Base-by-base conservation (phyloP, 768 basidiomycete genomes). In the Rhodotorula diobovata region DNA sequence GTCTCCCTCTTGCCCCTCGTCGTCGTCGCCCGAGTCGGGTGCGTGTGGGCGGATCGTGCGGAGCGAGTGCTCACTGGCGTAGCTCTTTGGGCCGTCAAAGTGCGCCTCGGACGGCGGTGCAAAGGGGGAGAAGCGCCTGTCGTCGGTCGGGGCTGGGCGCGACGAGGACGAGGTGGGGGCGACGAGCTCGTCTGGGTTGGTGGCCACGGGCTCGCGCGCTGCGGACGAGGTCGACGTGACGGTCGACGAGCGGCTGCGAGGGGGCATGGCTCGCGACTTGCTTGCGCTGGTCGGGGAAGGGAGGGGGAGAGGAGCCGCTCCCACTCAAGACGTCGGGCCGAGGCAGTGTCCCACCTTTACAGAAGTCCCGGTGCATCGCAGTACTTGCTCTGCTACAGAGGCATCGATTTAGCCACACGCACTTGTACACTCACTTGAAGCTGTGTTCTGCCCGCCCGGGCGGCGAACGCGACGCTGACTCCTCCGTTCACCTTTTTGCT, bases 1-100 rank as follows among this genome's bases (percentile, higher is more conserved):
- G 28, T 37, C 15, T 1, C 8, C 35, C 18, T 39, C 39, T 32
- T 41, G 53, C 2, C 45, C 41, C 25, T 55, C 41, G 51, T 23
- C 34, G 32, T 61, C 59, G 18, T 34, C 23, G 41, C 6, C 14
- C 41, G 41, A 43, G 41, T 45, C 28, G 34, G 37, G 18, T 11
- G 10, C 48, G 66, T 23, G 30, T 16, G 37, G 57, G 32, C 12
- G 32, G 67, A 61, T 34, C 48, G 35, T 57, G 54, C 35, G 35
- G 23, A 58, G 57, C 37, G 57, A 58, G 39, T 58, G 64, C 39
- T 71, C 70, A 46, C 70, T 71, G 54, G 54, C 30, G 60, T 66
- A 71, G 56, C 70, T 71, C 55, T 46, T 39, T 14, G 64, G 37
- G 16, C 48, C 48, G 32, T 61, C 45, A 46, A 34, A 15, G 59